These are phyloP conservation scores for Saccharomyces hybrid DNA, from an alignment of 1,139 yeast species.

Conservation along the genomic window DNA sequence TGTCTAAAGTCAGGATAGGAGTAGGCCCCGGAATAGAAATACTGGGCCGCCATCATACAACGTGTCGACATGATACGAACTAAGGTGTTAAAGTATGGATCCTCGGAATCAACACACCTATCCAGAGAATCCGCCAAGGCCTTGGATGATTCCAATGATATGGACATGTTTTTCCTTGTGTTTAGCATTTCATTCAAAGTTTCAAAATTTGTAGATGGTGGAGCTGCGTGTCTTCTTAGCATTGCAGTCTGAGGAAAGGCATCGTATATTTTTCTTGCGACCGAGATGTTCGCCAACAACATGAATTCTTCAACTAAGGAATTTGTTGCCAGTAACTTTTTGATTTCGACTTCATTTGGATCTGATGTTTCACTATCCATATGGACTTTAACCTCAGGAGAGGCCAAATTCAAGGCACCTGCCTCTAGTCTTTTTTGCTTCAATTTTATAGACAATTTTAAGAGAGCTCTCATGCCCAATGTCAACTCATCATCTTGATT, in stretches of 20 bases:
- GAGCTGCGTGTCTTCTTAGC: slow-evolving; percentile 94
- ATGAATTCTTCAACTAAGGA: slow-evolving; percentile 97
- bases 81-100: slow-evolving; percentile 87
- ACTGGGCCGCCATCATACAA: slow-evolving; percentile 99
- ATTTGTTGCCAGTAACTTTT: slow-evolving; percentile 80
- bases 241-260: slow-evolving; percentile 97
- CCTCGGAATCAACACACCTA: slow-evolving; percentile 70
- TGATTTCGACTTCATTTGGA: slow-evolving; percentile 92
- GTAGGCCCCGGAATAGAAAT: slow-evolving; percentile 87
- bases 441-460: slow-evolving; percentile 69
- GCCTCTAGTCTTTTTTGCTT: slow-evolving; percentile 83
- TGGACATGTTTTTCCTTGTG: slow-evolving; percentile 69
- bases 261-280: slow-evolving; percentile 85
- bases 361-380: slow-evolving; percentile 97
- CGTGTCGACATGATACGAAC: slow-evolving; percentile 96
- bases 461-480: slow-evolving; percentile 75
- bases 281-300: slow-evolving; percentile 95
- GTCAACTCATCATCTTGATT: slow-evolving; percentile 76
- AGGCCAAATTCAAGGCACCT: slow-evolving; percentile 94
- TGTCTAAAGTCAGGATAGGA: slow-evolving; percentile 90
- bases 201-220: slow-evolving; percentile 92
- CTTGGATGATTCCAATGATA: slow-evolving; percentile 79
- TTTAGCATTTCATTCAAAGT: slow-evolving; percentile 79
- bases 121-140: slow-evolving; percentile 93
- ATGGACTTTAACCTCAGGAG: slow-evolving; percentile 96